A percentile compares a stretch with the other conserved stretches of the same genome.
Evolutionary conservation across 768 basidiomycete genomes (phyloP).

Genomic region (Pulveroboletus sp.): DNA sequence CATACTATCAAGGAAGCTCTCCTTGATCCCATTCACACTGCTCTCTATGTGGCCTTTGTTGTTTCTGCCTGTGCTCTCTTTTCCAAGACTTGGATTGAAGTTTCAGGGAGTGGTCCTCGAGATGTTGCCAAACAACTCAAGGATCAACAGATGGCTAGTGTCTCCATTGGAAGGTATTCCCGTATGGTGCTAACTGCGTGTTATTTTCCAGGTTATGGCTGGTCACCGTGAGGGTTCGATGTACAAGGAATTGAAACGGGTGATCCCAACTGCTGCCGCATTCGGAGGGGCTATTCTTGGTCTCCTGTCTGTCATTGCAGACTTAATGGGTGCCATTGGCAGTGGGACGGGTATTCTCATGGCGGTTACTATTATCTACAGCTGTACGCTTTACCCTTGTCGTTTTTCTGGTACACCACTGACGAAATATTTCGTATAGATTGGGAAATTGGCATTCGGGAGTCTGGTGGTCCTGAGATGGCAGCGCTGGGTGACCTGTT

Average conservation of each 20-base stretch:
- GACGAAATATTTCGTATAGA: slow-evolving; percentile 40
- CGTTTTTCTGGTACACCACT: neutral
- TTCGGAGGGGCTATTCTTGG: slow-evolving; percentile 98
- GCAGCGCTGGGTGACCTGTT: slow-evolving; percentile 74
- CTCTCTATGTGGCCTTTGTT: slow-evolving; percentile 88
- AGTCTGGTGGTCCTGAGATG: slow-evolving; percentile 81
- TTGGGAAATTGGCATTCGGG: slow-evolving; percentile 87
- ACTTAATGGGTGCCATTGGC: slow-evolving; percentile 93
- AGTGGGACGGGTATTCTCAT: slow-evolving; percentile 95
- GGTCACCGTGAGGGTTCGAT: slow-evolving; percentile 95
- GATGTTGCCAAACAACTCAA: slow-evolving; percentile 98
- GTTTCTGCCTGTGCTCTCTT: slow-evolving; percentile 92
- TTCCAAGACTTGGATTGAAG: slow-evolving; percentile 99
- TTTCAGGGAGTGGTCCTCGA: slow-evolving; percentile 91
- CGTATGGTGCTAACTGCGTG: neutral
- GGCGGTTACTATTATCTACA: slow-evolving; percentile 97
- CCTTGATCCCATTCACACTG: slow-evolving; percentile 90
- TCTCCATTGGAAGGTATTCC: neutral
- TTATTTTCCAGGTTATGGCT: slow-evolving; percentile 56
- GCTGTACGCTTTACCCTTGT: slow-evolving; percentile 35
- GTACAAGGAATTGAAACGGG: slow-evolving; percentile 98
- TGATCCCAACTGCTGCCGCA: slow-evolving; percentile 96
- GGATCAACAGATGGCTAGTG: slow-evolving; percentile 90
- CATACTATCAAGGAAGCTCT: slow-evolving; percentile 85
- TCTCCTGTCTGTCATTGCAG: slow-evolving; percentile 83